Base-by-base conservation (phyloP, 768 basidiomycete genomes). In the Gymnopilus junonius region DNA sequence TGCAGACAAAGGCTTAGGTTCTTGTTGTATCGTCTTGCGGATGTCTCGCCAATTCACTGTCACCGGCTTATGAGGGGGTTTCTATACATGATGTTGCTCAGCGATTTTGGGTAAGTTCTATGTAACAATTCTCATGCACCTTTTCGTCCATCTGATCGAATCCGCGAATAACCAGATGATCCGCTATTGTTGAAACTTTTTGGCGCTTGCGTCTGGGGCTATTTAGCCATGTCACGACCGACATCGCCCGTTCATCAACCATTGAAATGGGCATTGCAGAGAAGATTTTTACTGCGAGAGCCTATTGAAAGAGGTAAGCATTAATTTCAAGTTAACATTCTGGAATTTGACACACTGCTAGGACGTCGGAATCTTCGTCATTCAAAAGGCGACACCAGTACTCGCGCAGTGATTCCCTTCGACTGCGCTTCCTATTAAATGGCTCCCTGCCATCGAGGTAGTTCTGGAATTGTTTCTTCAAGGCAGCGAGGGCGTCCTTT, bases 181-280 rank as follows among this genome's bases (percentile, higher is more conserved):
- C 25, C 25, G 45, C 21, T 11, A 46, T n/a, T 5, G 45, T 46
- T 2, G 51, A 54, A 25, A 70, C 51, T 15, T 61, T 29, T 53
- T 70, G 69, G 14, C 40, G 53, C 6, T 50, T 68, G 32, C 65
- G 58, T 29, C 51, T 64, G 2, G 63, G 63, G 42, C 59, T 64
- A 29, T 70, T 67, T 20, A 70, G 29, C 67, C 63, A 69, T 2
- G 67, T 70, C 34, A 65, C 60, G 54, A 62, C 64, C 23, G 63
- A 70, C 67, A 70, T 69, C 25, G 65, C 57, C 2, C 51, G 58
- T 50, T 70, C 69, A 61, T 71, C 66, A 25, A 62, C 67, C 61
- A 70, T 69, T 15, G 67, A 70, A 12, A 58, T 45, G 8, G 64
- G 64, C 58, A 67, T 39, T 17, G 35, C 27, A 2, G 61, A 48